Evolutionary conservation across 768 basidiomycete species (phyloP), one percentile per base, ranked within the genome.

Genomic region (Mycena chlorophos): DNA sequence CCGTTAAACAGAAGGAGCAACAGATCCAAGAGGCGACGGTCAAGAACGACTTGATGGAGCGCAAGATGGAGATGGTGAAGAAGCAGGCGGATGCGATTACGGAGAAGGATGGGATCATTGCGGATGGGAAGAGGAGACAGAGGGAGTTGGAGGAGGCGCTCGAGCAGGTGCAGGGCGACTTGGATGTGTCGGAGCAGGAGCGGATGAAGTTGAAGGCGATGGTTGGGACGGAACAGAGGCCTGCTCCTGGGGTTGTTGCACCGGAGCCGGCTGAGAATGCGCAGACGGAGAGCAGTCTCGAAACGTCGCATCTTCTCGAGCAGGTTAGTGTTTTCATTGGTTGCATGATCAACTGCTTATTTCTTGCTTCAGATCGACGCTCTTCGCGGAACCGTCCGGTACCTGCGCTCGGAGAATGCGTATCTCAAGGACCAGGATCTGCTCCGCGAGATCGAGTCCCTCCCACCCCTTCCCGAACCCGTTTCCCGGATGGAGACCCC

Each of bases 11-110:
- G n/a, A 86, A 91, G 73, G 97, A 98, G 58, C 94, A 97, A 76
- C 80, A 72, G 23, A 86, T 93, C 30, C 94, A 98, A 69, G 97
- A 98, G 66, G 78, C 86, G 4, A 75, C 77, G 2, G 94, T 98
- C 52, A 98, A 95, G 78, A 93, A 98, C 54, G 93, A 98, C 68
- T 79, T 95, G 14, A 90, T 98, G 84, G 94, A 97, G 68, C 85
- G 94, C 43, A 83, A 94, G 28, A 86, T 94, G 79, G 95, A 98
- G 67, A 82, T 86, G 2, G 87, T 86, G 57, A 95, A 93, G 80
- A 92, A 89, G 69, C 92, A 96, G 72, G 86, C 88, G 3, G 96
- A 98, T 53, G 74, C 81, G 5, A 89, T 98, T 49, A 70, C 76
- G 14, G 89, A 92, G 57, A 82, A 98, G 19, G 94, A 98, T 73